Evolutionary conservation across 78 protist genomes (phyloP).

Genomic region (Tieghemostelium lacteum): DNA sequence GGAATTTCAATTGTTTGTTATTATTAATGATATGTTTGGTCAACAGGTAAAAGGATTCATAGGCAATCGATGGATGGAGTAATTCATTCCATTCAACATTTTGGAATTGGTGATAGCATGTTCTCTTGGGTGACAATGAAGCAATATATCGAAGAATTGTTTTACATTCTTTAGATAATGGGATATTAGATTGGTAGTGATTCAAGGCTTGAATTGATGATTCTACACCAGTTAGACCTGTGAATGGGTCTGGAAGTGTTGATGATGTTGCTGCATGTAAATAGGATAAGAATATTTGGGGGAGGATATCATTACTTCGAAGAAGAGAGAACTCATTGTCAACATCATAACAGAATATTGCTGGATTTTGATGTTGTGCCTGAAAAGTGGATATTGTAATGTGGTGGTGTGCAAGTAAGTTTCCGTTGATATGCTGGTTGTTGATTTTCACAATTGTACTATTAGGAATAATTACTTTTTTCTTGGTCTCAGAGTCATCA

Average conservation of each 20-base stretch:
- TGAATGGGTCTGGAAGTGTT: not conserved
- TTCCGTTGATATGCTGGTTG: not conserved
- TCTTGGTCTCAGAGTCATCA: not conserved
- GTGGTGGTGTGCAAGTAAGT: not conserved
- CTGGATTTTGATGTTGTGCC: not conserved
- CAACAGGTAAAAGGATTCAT: not conserved
- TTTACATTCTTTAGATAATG: not conserved
- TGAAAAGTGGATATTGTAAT: too few species aligned
- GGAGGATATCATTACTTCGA: not conserved
- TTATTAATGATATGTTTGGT: not conserved
- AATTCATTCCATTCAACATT: not conserved
- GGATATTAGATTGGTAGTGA: not conserved
- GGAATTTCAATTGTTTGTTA: not conserved
- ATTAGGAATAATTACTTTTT: not conserved
- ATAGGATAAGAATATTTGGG: not conserved
- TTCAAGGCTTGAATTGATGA: not conserved
- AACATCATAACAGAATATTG: not conserved
- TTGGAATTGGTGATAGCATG: not conserved
- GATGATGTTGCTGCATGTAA: not conserved
- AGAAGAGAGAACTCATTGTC: not conserved
- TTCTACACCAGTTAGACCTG: conserved; percentile 7
- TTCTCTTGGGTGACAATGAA: not conserved
- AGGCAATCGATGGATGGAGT: not conserved
- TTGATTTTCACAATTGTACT: not conserved
- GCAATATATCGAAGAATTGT: not conserved